Evolutionary conservation across 495 filamentous ascomycete genomes (phyloP).

Genomic region (Neurospora sp.): DNA sequence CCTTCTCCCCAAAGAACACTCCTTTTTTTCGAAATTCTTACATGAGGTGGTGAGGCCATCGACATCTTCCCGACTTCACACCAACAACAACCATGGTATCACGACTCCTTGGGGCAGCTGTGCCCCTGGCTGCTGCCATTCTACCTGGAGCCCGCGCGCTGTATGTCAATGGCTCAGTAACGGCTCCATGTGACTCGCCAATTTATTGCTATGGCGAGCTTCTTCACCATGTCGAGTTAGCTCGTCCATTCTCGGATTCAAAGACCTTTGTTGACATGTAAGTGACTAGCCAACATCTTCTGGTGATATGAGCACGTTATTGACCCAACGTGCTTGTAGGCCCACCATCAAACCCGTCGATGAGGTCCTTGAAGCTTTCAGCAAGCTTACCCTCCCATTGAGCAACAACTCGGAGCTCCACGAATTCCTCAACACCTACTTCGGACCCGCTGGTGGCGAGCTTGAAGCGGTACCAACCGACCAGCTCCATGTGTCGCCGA

Average conservation of each 20-base stretch:
- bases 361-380: constrained; percentile 35
- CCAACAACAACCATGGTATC: constrained; percentile 4
- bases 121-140: constrained; percentile 14
- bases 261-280: constrained; percentile 46
- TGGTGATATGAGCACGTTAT: constrained; percentile 1
- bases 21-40: not conserved
- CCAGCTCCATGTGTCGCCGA: constrained; percentile 30
- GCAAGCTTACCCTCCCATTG: constrained; percentile 32
- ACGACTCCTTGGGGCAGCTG: constrained; percentile 8
- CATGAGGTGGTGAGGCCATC: not conserved
- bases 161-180: constrained; percentile 37
- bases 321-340: constrained; percentile 14
- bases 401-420: constrained; percentile 39
- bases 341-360: constrained; percentile 35
- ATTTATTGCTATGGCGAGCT: constrained; percentile 41
- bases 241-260: constrained; percentile 38
- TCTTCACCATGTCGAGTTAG: constrained; percentile 37
- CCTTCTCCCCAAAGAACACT: not conserved
- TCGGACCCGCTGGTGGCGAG: constrained; percentile 38
- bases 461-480: constrained; percentile 30
- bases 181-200: constrained; percentile 39
- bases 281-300: constrained; percentile 6
- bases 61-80: not conserved
- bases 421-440: constrained; percentile 34
- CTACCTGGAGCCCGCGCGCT: constrained; percentile 19